Evolutionary conservation across 352 stramenopile species (phyloP), one percentile per base, ranked within the genome.

Genomic region (Phytopythium ostracodes): DNA sequence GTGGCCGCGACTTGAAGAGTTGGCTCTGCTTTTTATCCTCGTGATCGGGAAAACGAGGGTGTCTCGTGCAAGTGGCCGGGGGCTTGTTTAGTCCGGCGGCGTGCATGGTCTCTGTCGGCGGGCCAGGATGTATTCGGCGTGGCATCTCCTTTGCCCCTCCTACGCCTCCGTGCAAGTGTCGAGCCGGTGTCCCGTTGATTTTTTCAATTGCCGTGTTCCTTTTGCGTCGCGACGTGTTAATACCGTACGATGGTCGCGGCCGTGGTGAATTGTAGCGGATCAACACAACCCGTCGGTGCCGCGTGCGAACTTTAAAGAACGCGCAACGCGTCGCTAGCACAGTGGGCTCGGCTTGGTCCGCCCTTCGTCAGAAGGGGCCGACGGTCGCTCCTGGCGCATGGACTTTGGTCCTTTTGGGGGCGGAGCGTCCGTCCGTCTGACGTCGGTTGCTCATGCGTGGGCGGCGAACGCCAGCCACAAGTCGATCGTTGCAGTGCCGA

Each of bases 11-110:
- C 44, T 31, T 52, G 44, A 52, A 27, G 22, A 27, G 7, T 29
- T 27, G 17, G 40, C 40, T 17, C 40, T 24, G 17, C 2, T 50
- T 18, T 50, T 24, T 50, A 18, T 22, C 33, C 33, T 38, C 33
- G 42, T 10, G 7, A 29, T 22, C 43, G 43, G n/a, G 18, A 47
- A 47, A n/a, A 3, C 40, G 18, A 24, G 2, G 15, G 20, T 11
- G 5, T 7, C 18, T 6, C 0, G 17, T 4, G 40, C 40, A n/a
- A 47, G 40, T 1, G 40, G 0, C 40, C 9, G 18, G 11, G 20
- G 7, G 43, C 43, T 22, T 50, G 43, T 50, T 50, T 50, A 50
- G 43, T 50, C 43, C 43, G 43, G n/a, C 43, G 43, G n/a, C n/a
- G 38, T 15, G 43, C 43, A 50, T 18, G 43, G 43, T 50, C 43